These are phyloP conservation scores for Hanseniaspora nectarophila DNA, from an alignment of 805 yeast species.

Conservation along the genomic window DNA sequence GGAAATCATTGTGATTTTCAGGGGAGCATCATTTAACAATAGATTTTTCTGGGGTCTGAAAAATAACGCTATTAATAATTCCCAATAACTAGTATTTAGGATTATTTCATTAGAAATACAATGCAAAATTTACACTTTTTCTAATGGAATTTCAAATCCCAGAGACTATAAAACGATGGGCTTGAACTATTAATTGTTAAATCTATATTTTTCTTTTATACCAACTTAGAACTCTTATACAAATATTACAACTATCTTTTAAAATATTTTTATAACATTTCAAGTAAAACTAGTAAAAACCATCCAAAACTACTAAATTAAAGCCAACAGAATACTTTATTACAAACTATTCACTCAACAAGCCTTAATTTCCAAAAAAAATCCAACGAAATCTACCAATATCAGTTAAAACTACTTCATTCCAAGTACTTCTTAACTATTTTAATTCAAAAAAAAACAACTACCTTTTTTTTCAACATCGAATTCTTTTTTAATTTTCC, in stretches of 20 bases:
- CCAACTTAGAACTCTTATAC: neutral
- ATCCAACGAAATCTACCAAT: neutral
- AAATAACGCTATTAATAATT: neutral
- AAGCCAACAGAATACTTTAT: neutral
- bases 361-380: neutral
- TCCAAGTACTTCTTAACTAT: neutral
- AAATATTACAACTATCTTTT: neutral
- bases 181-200: neutral
- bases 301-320: neutral
- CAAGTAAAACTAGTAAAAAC: neutral
- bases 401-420: neutral
- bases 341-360: neutral
- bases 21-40: neutral
- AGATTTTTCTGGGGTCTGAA: neutral
- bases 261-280: too few relatives aligned
- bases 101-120: neutral
- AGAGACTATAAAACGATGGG: neutral
- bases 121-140: too few relatives aligned
- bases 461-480: neutral
- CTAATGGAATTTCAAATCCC: neutral
- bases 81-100: neutral
- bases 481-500: neutral
- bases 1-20: neutral
- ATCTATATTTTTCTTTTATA: neutral
- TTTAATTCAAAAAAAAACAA: too few relatives aligned